phyloP scores from a whole-genome alignment of 306 rosid genomes.

The Crotalaria pallida region DNA sequence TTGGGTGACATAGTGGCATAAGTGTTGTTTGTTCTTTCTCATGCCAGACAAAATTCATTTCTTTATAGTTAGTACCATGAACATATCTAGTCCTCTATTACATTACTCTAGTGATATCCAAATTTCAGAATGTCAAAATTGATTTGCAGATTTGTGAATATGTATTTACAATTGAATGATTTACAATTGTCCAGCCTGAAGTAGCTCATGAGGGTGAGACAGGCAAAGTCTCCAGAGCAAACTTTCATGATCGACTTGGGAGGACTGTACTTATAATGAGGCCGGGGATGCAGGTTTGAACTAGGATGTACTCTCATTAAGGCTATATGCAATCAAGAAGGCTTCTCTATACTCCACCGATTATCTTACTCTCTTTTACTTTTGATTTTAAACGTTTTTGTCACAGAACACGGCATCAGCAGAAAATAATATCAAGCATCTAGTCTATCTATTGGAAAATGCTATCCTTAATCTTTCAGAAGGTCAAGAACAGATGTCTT shows the following conservation, averaged over 20 bases:
- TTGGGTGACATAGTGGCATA: background rate
- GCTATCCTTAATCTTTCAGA: conserved; percentile 72
- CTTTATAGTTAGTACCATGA: background rate
- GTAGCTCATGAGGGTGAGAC: conserved; percentile 94
- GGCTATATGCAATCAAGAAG: background rate
- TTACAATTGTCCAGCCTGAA: conserved; percentile 45
- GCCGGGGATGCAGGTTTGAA: conserved; percentile 58
- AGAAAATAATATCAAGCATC: conserved; percentile 56
- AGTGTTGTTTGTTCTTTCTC: background rate
- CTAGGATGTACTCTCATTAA: background rate
- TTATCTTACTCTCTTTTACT: background rate
- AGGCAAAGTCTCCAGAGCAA: conserved; percentile 77
- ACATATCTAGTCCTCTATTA: background rate
- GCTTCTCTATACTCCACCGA: background rate
- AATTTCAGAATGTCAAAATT: background rate
- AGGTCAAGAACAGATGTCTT: conserved; percentile 86
- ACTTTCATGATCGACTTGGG: conserved; percentile 68
- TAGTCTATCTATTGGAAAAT: conserved; percentile 82
- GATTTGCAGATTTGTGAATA: background rate
- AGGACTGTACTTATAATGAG: conserved; percentile 86
- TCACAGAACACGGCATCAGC: conserved; percentile 71
- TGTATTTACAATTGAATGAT: background rate
- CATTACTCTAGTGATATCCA: background rate
- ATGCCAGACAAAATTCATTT: background rate
- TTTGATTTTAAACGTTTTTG: background rate